phyloP scores from a whole-genome alignment of 441 rosid species.

The Adansonia gregorii region DNA sequence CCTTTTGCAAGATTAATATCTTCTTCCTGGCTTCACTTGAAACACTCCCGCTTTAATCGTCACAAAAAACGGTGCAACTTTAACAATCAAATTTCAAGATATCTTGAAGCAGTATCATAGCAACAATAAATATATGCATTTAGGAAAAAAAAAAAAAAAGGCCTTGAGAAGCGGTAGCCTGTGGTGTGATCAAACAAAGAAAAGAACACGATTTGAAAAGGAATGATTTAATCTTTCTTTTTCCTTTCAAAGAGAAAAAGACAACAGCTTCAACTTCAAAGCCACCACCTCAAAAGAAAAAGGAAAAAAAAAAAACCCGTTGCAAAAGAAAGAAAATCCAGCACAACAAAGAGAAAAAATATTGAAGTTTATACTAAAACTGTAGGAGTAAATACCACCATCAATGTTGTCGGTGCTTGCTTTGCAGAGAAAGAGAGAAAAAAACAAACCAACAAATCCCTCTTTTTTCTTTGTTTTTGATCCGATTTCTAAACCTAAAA shows the following conservation, averaged over 20 bases:
- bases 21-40: not conserved
- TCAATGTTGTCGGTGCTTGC: slow-evolving; percentile 21
- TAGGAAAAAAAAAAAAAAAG: not conserved
- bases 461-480: slow-evolving; percentile 28
- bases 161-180: not conserved
- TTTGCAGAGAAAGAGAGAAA: slow-evolving; percentile 14
- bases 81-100: not conserved
- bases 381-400: slow-evolving; percentile 12
- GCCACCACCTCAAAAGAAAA: not conserved
- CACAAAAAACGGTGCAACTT: not conserved
- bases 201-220: not conserved
- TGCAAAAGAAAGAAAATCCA: not conserved
- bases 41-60: slow-evolving; percentile 1
- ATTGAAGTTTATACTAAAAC: not conserved
- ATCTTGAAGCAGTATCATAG: not conserved
- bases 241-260: not conserved
- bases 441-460: not conserved
- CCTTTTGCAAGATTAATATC: not conserved
- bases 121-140: not conserved
- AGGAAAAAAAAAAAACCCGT: not conserved
- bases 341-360: slow-evolving; percentile 11
- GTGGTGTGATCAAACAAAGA: not conserved
- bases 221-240: not conserved
- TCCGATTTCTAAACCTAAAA: slow-evolving; percentile 28
- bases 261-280: not conserved